Conservation (phyloP, 768 basidiomycete species). For the Grammothele lineata region DNA sequence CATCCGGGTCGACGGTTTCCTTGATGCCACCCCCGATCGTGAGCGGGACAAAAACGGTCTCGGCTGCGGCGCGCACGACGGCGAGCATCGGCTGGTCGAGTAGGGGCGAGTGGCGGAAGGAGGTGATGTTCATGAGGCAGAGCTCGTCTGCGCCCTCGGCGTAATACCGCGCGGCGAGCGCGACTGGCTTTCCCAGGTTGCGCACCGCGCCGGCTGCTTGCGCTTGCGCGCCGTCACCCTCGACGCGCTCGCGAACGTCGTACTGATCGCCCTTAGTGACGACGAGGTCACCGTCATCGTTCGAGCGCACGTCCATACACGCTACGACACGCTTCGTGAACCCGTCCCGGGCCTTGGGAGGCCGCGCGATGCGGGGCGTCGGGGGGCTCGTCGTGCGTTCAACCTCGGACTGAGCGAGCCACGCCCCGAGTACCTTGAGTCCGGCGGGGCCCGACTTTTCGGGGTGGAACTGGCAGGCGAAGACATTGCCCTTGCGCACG, state of each 20-base stretch:
- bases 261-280: slow-evolving; percentile 99
- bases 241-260: slow-evolving; percentile 78
- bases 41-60: slow-evolving; percentile 91
- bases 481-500: slow-evolving; percentile 79
- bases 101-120: slow-evolving; percentile 94
- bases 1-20: slow-evolving; percentile 93
- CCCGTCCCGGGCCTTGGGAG: slow-evolving; percentile 48
- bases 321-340: slow-evolving; percentile 95
- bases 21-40: slow-evolving; percentile 99
- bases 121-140: slow-evolving; percentile 98
- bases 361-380: slow-evolving; percentile 30
- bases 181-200: slow-evolving; percentile 96
- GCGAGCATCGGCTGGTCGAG: slow-evolving; percentile 98
- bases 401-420: slow-evolving; percentile 61
- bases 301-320: slow-evolving; percentile 95
- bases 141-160: slow-evolving; percentile 90
- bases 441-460: slow-evolving; percentile 95
- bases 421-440: slow-evolving; percentile 70
- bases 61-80: slow-evolving; percentile 85
- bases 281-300: slow-evolving; percentile 94
- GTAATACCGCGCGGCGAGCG: slow-evolving; percentile 85
- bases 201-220: slow-evolving; percentile 74
- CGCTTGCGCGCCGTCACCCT: no score
- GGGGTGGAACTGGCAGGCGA: slow-evolving; percentile 95
- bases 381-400: slow-evolving; percentile 34